A percentile compares a stretch with the other conserved stretches of the same genome.
These are phyloP conservation scores for Euphrasia confusa DNA, from an alignment of 257 asterid genomes.

Conservation along the genomic window DNA sequence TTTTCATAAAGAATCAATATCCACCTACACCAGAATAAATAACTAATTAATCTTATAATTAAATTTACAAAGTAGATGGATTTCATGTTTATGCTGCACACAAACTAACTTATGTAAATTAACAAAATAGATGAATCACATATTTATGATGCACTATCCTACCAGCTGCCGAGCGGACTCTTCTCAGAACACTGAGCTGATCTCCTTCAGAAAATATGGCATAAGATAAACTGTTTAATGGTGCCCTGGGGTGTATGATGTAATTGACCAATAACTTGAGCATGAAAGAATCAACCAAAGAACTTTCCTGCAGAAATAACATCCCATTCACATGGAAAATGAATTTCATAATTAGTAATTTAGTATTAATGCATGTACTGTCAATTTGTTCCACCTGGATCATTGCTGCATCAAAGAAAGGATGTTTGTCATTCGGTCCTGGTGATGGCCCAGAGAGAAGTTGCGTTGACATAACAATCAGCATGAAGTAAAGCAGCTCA, in stretches of 20 bases:
- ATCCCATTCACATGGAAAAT: constrained; percentile 14
- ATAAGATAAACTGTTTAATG: constrained; percentile 46
- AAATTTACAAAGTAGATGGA: too few relatives aligned
- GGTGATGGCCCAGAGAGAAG: constrained; percentile 93
- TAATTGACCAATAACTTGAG: constrained; percentile 69
- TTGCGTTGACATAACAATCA: constrained; percentile 80
- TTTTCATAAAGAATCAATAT: too few relatives aligned
- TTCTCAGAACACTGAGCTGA: constrained; percentile 73
- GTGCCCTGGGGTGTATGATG: constrained; percentile 52
- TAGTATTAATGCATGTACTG: constrained; percentile 10
- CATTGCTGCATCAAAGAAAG: constrained; percentile 88
- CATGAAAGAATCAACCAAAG: constrained; percentile 60
- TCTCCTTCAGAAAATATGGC: constrained; percentile 56
- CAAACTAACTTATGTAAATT: neutral
- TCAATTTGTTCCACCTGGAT: constrained; percentile 49
- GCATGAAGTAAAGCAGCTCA: constrained; percentile 79
- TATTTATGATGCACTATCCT: constrained; percentile 20
- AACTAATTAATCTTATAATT: too few relatives aligned
- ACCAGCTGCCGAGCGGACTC: constrained; percentile 98
- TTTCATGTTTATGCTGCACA: too few relatives aligned
- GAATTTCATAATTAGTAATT: constrained; percentile 5
- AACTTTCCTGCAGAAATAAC: constrained; percentile 56
- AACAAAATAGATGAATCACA: constrained; percentile 7
- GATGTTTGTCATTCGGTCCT: constrained; percentile 77
- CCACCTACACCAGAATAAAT: too few relatives aligned